Evolutionary conservation across 2,329 filamentous ascomycete genomes (phyloP).

Genomic region (Aspergillus phoenicis): DNA sequence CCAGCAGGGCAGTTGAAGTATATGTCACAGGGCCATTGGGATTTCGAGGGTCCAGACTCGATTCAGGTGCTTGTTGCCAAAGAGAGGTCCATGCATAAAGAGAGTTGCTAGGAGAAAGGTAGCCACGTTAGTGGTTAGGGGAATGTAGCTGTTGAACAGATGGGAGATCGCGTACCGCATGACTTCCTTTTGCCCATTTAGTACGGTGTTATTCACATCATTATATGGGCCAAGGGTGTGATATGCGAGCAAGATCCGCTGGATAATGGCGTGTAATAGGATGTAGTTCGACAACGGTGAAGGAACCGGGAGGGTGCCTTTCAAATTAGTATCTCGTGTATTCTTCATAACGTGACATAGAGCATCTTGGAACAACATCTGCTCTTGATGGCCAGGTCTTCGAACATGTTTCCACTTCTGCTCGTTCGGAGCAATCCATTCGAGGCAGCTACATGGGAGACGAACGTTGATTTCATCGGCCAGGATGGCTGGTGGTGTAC

Average conservation of each 20-base stretch:
- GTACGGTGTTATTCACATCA: no score
- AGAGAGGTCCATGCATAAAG: conserved; percentile 43
- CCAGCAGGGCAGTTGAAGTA: conserved; percentile 64
- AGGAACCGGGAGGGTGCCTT: conserved; percentile 14
- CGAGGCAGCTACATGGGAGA: conserved; percentile 29
- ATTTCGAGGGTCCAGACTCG: conserved; percentile 34
- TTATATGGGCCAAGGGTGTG: background rate
- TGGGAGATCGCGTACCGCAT: background rate
- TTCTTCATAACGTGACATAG: conserved; percentile 18
- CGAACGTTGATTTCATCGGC: conserved; percentile 30
- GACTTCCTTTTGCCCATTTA: background rate
- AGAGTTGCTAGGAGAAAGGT: conserved; percentile 36
- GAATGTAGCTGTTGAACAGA: background rate
- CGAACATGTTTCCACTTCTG: conserved; percentile 23
- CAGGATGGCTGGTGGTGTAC: conserved; percentile 28
- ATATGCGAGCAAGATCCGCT: conserved; percentile 63
- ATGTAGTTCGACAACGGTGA: conserved; percentile 65
- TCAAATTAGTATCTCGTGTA: background rate
- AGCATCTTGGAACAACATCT: conserved; percentile 27
- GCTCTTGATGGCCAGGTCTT: conserved; percentile 13
- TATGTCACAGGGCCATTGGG: conserved; percentile 63
- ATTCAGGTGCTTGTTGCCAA: conserved; percentile 47
- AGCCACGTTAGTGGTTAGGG: no score
- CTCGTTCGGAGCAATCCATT: conserved; percentile 28
- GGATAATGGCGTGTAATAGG: conserved; percentile 69